Evolutionary conservation across 2,329 filamentous ascomycete genomes (phyloP).

Genomic region (Scytalidium lignicola): DNA sequence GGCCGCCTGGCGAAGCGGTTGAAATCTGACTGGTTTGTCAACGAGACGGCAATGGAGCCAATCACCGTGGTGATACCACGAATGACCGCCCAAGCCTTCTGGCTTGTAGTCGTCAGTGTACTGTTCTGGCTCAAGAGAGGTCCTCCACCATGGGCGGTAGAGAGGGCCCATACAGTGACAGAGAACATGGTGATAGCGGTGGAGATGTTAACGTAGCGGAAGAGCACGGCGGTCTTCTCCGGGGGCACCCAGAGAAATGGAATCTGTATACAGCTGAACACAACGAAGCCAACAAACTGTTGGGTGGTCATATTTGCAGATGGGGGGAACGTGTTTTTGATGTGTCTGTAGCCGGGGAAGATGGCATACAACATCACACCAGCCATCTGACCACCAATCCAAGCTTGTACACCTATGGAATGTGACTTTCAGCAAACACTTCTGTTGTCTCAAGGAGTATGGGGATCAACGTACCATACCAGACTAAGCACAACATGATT

Average conservation of each 20-base stretch:
- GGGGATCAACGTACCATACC: constrained; percentile 27
- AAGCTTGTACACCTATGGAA: constrained; percentile 8
- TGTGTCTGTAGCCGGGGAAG: constrained; percentile 29
- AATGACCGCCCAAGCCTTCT: constrained; percentile 33
- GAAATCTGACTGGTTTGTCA: constrained; percentile 40
- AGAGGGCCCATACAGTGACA: constrained; percentile 32
- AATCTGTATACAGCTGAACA: constrained; percentile 32
- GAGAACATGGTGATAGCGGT: constrained; percentile 26
- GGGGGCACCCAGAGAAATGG: constrained; percentile 39
- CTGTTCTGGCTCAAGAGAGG: constrained; percentile 18
- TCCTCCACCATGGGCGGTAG: constrained; percentile 28
- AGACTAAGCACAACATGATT: constrained; percentile 31
- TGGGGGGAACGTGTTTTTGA: constrained; percentile 30
- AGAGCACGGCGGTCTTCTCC: constrained; percentile 30
- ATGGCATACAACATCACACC: constrained; percentile 27
- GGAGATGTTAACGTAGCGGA: constrained; percentile 26
- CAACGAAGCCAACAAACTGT: constrained; percentile 30
- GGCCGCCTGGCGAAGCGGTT: constrained; percentile 36
- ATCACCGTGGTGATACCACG: constrained; percentile 36
- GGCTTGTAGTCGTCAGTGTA: constrained; percentile 4
- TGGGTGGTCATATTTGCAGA: constrained; percentile 29
- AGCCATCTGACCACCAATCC: constrained; percentile 31
- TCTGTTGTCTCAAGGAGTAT: background rate
- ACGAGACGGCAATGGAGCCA: constrained; percentile 38
- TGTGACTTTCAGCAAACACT: background rate